Conservation (phyloP, 2,329 filamentous ascomycete species). For the Claviceps sp. region DNA sequence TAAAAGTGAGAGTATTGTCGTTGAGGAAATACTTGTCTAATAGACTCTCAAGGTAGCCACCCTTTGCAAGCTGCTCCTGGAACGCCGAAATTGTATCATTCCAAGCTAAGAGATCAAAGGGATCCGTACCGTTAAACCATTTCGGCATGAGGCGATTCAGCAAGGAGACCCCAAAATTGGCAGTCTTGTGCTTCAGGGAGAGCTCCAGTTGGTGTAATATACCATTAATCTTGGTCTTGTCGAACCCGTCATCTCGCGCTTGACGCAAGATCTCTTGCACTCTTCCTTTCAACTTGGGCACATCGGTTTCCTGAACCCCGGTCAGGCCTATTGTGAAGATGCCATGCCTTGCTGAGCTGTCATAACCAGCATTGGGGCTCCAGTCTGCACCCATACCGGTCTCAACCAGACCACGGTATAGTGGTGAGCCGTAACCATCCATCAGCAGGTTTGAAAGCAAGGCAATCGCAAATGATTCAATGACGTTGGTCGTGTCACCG, state of each 20-base stretch:
- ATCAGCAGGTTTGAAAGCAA: conserved; percentile 74
- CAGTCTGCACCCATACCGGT: conserved; percentile 83
- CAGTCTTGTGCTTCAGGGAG: conserved; percentile 89
- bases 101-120: conserved; percentile 83
- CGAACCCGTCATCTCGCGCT: conserved; percentile 64
- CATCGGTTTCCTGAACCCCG: conserved; percentile 71
- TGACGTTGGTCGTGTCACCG: conserved; percentile 65
- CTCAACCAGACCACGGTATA: conserved; percentile 83
- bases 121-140: conserved; percentile 93
- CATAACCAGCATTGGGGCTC: conserved; percentile 88
- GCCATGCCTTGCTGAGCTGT: conserved; percentile 59
- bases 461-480: conserved; percentile 79
- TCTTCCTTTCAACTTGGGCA: conserved; percentile 60
- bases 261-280: conserved; percentile 61
- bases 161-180: conserved; percentile 83
- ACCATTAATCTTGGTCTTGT: conserved; percentile 80
- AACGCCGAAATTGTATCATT: conserved; percentile 79
- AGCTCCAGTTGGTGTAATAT: conserved; percentile 89
- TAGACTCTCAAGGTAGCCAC: conserved; percentile 69
- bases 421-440: conserved; percentile 87
- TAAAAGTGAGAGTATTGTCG: conserved; percentile 78
- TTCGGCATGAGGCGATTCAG: conserved; percentile 78
- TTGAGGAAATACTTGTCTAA: conserved; percentile 85
- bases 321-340: conserved; percentile 86
- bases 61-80: conserved; percentile 59